Evolutionary conservation across 2,329 filamentous ascomycete genomes (phyloP), one percentile per base, ranked within the genome.

Genomic region (Ophiognomonia clavigignenti-juglandacearum): DNA sequence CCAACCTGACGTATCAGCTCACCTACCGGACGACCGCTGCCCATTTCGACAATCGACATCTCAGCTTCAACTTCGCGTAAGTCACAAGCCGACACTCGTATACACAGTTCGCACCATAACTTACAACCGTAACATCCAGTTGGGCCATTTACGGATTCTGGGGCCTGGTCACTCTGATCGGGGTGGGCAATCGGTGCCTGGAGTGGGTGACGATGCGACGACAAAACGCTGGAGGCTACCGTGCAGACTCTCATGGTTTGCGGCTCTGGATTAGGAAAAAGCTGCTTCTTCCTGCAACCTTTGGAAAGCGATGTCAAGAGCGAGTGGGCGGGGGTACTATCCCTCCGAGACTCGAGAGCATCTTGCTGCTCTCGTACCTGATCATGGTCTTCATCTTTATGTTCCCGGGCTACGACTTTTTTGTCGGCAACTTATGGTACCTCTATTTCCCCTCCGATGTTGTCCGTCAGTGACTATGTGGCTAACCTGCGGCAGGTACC

Each of bases 371-470:
- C 0, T 51, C 53, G 0, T 74, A 73, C 36, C 49, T 68, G 4
- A 1, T 63, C 0, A 45, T 73, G 4, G 74, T 73, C 22, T 38
- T 71, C 3, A 51, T 58, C 6, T 63, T 65, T 31, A 66, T 60
- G 36, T 45, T 65, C 1, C 54, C 61, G 2, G 69, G 68, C 2
- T 74, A 71, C 41, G 59, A 40, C 4, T 53, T 70, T 64, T 67
- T 1, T 53, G 58, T 0, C 62, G 62, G 1, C n/a, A 71, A 71
- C 27, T 54, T 71, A 16, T 72, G 71, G 65, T 73, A 57, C 36
- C 63, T 58, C 10, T 18, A 22, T 34, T 51, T 27, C 18, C 36
- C 42, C 10, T n/a, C n/a, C n/a, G n/a, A n/a, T n/a, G n/a, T n/a
- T n/a, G n/a, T n/a, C n/a, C n/a, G n/a, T n/a, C n/a, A n/a, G n/a